Base-by-base conservation (phyloP, 768 basidiomycete genomes). In the Amanita pallidorosea region DNA sequence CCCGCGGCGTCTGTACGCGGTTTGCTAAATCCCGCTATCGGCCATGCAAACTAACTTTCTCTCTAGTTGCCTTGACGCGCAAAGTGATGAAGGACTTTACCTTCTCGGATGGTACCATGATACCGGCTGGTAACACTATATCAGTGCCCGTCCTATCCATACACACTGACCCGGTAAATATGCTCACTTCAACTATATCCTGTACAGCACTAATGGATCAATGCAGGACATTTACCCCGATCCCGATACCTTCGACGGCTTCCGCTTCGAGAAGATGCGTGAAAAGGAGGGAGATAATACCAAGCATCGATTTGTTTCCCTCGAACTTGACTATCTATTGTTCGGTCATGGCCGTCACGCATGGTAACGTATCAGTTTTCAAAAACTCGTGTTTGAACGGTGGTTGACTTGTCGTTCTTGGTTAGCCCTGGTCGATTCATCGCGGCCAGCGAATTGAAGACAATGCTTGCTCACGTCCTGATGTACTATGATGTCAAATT, bases 41-140 rank as follows among this genome's bases (percentile, higher is more conserved):
- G 64, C 1, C 49, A 73, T 20, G 57, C 57, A 3, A 67, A 69
- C 4, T 43, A 25, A 4, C 31, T 34, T 36, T 11, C 2, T 18
- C 29, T 15, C 9, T 33, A 61, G 58, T 60, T 37, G 54, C 46
- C 41, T 51, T 72, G 34, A 43, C 54, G 5, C 67, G 73, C 7
- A 61, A 62, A 27, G 66, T 64, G 1, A n/a, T 68, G 38, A 59
- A 66, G 36, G 72, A 73, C 51, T 69, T 66, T 54, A 71, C 69
- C 0, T 65, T 66, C 45, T 66, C 60, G 15, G 53, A 63, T 38
- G 64, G 62, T 6, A 61, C 57, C 1, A 46, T 47, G 4, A 48
- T 66, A 9, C 65, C 67, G 6, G 56, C 56, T 13, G 67, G 67
- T 1, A 50, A 59, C 7, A 54, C 47, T 1, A 44, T 57, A 22